Evolutionary conservation across 2,329 filamentous ascomycete species (phyloP).

Genomic region (Hawksworthiomyces lignivorus): DNA sequence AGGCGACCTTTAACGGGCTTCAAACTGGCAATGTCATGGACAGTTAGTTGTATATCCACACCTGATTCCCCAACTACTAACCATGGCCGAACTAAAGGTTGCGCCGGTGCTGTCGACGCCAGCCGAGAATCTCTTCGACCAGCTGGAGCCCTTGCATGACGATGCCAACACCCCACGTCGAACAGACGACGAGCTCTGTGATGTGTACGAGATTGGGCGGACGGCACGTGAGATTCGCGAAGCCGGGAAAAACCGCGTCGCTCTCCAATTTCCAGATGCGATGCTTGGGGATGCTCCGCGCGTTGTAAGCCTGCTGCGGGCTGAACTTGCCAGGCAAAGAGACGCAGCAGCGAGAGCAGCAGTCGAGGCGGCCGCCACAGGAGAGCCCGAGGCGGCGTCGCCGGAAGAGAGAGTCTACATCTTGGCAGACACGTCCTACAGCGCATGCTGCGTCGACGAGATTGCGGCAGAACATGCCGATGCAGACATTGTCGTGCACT

Average conservation of each 20-base stretch:
- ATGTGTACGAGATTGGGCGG: slow-evolving; percentile 77
- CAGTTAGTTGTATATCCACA: slow-evolving; percentile 1
- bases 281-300: slow-evolving; percentile 83
- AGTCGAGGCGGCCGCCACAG: background rate
- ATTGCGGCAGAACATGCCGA: slow-evolving; percentile 89
- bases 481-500: slow-evolving; percentile 88
- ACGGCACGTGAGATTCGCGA: slow-evolving; percentile 69
- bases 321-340: slow-evolving; percentile 27
- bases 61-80: background rate
- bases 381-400: background rate
- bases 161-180: slow-evolving; percentile 23
- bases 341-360: slow-evolving; percentile 10
- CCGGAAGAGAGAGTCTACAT: slow-evolving; percentile 57
- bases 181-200: slow-evolving; percentile 60
- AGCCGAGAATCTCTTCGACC: slow-evolving; percentile 51
- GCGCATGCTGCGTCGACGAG: slow-evolving; percentile 94
- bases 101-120: slow-evolving; percentile 58
- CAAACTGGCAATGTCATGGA: no score
- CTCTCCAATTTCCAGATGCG: slow-evolving; percentile 90
- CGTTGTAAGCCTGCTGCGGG: slow-evolving; percentile 58
- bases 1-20: no score
- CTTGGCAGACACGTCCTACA: slow-evolving; percentile 91
- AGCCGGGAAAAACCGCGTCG: slow-evolving; percentile 67
- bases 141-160: slow-evolving; percentile 31
- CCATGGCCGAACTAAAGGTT: slow-evolving; percentile 42